Base-by-base conservation (phyloP, 2,329 filamentous ascomycete genomes). In the Anisogramma anomala region DNA sequence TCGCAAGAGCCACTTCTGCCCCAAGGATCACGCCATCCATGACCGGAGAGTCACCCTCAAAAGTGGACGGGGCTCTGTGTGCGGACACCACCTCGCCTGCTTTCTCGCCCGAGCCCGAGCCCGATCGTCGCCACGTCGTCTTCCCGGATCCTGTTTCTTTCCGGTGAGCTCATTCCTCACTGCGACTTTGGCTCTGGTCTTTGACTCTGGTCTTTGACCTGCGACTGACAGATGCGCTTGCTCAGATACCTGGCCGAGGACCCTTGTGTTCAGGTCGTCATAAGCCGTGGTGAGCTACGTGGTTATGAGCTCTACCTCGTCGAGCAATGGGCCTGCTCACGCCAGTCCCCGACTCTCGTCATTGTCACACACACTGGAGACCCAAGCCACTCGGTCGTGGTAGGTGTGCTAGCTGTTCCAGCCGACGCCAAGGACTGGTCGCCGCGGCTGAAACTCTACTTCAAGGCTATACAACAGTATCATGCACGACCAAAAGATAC, bases 321-420 rank as follows among this genome's bases (percentile, higher is more conserved):
- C 49, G 91, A 96, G 60, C 91, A 98, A 68, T 98, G 91, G 91
- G 86, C 86, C 5, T 95, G 88, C 61, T 95, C 89, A 10, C 78
- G 91, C 39, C 74, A 79, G 42, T 86, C 93, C 48, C 89, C 89
- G 1, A 95, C 89, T 13, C 84, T 94, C 49, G 76, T 94, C 36
- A 93, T 96, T 49, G 84, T 83, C 31, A 94, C 88, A 3, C 95
- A 91, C 56, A 96, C 89, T 0, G 91, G 89, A 41, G 87, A 95
- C 53, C 70, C 77, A 25, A 78, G 77, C 25, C 83, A 94, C 58
- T 74, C 70, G 0, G 78, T 94, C n/a, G 63, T 82, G 7, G 87
- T 85, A 4, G 80, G 82, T 3, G 80, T 96, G 8, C 65, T 96
- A 33, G 80, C 79, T 36, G 81, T 95, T 5, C 88, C 89, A 0